These are phyloP conservation scores for Cercospora zeae-maydis DNA, from an alignment of 2,329 filamentous ascomycete species.

Conservation along the genomic window DNA sequence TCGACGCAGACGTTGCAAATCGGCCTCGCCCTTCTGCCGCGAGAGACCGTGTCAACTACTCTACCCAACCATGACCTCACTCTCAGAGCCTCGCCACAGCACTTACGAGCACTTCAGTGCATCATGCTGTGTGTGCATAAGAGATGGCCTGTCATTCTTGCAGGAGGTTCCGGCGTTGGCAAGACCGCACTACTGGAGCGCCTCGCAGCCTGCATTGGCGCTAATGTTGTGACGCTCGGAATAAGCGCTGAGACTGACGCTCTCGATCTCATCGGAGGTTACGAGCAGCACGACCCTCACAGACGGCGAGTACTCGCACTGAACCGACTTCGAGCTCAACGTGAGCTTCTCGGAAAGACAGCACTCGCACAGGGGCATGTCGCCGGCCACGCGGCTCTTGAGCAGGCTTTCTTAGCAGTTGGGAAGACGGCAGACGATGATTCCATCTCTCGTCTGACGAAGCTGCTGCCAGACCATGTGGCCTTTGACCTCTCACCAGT, in stretches of 20 bases:
- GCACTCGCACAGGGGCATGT: constrained; percentile 15
- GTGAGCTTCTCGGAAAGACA: constrained; percentile 17
- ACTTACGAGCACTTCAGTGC: constrained; percentile 75
- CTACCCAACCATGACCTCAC: constrained; percentile 1
- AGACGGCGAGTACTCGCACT: constrained; percentile 41
- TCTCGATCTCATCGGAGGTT: constrained; percentile 94
- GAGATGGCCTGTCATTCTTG: constrained; percentile 83
- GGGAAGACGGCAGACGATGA: background rate
- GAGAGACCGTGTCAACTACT: constrained; percentile 45
- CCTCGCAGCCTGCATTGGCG: constrained; percentile 74
- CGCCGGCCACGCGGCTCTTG: constrained; percentile 7
- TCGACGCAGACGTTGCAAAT: constrained; percentile 68
- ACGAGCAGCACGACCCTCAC: constrained; percentile 85
- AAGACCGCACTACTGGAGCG: constrained; percentile 79
- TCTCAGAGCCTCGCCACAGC: constrained; percentile 26
- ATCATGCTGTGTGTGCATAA: constrained; percentile 82
- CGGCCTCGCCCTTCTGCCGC: constrained; percentile 67
- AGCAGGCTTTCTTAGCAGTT: constrained; percentile 7
- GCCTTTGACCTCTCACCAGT: constrained; percentile 9
- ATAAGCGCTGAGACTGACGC: constrained; percentile 95
- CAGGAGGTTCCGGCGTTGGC: constrained; percentile 78
- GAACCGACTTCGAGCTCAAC: constrained; percentile 16
- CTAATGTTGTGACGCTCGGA: constrained; percentile 73
- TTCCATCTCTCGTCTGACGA: constrained; percentile 4
- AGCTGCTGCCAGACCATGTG: constrained; percentile 10